Evolutionary conservation across 441 rosid genomes (phyloP).

Genomic region (Isatis lusitanica): DNA sequence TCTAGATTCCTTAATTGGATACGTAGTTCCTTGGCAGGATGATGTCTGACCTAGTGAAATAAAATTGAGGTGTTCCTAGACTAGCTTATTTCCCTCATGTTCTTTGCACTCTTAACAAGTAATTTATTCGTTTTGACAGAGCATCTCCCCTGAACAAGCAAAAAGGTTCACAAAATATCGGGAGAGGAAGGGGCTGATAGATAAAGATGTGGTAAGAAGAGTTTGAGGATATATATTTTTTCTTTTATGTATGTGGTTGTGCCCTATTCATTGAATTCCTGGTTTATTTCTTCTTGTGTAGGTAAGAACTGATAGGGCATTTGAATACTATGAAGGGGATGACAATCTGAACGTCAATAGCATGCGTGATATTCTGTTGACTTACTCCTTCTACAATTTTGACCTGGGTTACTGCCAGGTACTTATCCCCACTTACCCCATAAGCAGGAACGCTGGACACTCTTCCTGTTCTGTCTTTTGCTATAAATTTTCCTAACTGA

Average conservation of each 20-base stretch:
- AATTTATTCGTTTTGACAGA: constrained; percentile 49
- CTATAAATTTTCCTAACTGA: background rate
- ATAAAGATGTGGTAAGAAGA: constrained; percentile 91
- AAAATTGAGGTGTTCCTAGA: background rate
- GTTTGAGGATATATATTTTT: constrained; percentile 9
- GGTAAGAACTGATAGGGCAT: constrained; percentile 96
- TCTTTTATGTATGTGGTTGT: constrained; percentile 5
- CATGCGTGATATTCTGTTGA: constrained; percentile 82
- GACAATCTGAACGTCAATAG: constrained; percentile 79
- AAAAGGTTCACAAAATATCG: constrained; percentile 90
- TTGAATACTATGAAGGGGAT: constrained; percentile 85
- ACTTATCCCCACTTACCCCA: constrained; percentile 17
- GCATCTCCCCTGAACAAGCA: constrained; percentile 87
- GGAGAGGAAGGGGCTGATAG: constrained; percentile 92
- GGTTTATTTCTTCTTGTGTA: constrained; percentile 34
- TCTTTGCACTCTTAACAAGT: constrained; percentile 19
- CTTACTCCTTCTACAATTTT: constrained; percentile 94
- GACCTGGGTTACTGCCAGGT: constrained; percentile 99
- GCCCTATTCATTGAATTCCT: constrained; percentile 12
- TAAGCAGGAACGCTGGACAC: constrained; percentile 1
- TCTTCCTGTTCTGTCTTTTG: constrained; percentile 10
- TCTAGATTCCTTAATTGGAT: background rate
- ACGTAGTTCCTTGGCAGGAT: constrained; percentile 10
- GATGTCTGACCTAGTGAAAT: background rate
- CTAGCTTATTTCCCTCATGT: constrained; percentile 16